A percentile compares a stretch with the other conserved stretches of the same genome.
Conservation (phyloP, 1,284 basidiomycete genomes). For the Xanthoconium separans region DNA sequence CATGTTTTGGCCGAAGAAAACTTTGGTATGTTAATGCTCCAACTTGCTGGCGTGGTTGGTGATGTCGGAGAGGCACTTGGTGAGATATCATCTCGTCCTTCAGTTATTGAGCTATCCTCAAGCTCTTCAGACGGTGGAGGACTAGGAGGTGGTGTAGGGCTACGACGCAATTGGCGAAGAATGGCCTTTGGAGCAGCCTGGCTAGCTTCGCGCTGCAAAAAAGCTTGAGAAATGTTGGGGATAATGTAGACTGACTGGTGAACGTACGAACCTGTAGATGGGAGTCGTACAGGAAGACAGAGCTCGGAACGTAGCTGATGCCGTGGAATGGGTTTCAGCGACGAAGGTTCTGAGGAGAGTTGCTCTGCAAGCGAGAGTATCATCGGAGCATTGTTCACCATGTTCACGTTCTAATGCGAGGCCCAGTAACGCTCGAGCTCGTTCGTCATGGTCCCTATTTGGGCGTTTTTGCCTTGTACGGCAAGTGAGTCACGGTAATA, state of each 20-base stretch:
- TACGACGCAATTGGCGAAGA: conserved; percentile 45
- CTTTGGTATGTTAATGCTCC: conserved; percentile 20
- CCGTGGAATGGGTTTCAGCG: conserved; percentile 24
- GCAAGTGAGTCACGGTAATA: too few species aligned
- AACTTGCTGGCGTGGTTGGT: conserved; percentile 28
- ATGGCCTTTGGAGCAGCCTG: conserved; percentile 52
- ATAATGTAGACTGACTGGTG: conserved; percentile 9
- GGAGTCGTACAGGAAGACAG: conserved; percentile 67
- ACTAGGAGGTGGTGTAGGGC: conserved; percentile 36
- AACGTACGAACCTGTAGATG: conserved; percentile 52
- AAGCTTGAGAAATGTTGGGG: conserved; percentile 44
- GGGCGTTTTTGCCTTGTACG: background rate
- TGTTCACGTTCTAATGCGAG: conserved; percentile 4
- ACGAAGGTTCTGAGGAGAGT: conserved; percentile 24
- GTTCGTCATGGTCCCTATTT: conserved; percentile 17
- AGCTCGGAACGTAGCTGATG: conserved; percentile 46
- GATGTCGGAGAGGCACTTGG: conserved; percentile 32
- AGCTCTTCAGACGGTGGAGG: conserved; percentile 20
- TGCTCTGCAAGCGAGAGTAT: conserved; percentile 41
- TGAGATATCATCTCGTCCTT: conserved; percentile 30
- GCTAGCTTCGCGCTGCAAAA: conserved; percentile 67
- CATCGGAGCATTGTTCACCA: conserved; percentile 58
- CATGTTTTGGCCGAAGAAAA: conserved; percentile 32
- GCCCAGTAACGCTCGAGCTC: background rate
- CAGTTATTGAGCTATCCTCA: conserved; percentile 13